These are phyloP conservation scores for Serpula lacrymans DNA, from an alignment of 768 basidiomycete genomes.

Conservation along the genomic window DNA sequence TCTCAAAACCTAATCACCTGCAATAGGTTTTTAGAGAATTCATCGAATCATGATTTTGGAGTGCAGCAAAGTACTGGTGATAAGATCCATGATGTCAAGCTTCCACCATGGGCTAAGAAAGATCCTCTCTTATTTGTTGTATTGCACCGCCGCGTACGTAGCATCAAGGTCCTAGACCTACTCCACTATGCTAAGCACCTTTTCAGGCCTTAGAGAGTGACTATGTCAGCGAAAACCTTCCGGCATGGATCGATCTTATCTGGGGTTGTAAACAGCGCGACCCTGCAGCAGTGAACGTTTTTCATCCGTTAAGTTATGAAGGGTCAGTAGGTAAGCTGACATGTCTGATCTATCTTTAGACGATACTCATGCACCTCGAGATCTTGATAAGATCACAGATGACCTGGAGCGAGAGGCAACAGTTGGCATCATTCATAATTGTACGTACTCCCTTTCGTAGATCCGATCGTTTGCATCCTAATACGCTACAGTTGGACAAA, in stretches of 20 bases:
- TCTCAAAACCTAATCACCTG: no score
- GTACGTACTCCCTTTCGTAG: slow-evolving; percentile 35
- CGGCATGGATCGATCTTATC: slow-evolving; percentile 91
- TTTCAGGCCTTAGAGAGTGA: slow-evolving; percentile 81
- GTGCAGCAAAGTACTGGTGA: slow-evolving; percentile 69
- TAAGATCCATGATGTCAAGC: slow-evolving; percentile 80
- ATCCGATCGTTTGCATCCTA: neutral
- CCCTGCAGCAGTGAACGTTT: slow-evolving; percentile 72
- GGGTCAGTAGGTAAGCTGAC: slow-evolving; percentile 67
- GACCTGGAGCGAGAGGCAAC: slow-evolving; percentile 88
- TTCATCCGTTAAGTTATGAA: slow-evolving; percentile 92
- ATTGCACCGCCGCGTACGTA: slow-evolving; percentile 66
- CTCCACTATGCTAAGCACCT: neutral
- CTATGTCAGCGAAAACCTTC: slow-evolving; percentile 78
- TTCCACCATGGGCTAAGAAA: slow-evolving; percentile 86
- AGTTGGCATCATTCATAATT: slow-evolving; percentile 94
- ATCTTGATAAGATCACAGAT: slow-evolving; percentile 83
- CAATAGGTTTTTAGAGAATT: slow-evolving; percentile 78
- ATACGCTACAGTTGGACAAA: slow-evolving; percentile 74
- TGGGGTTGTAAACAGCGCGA: slow-evolving; percentile 90
- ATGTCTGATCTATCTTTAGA: neutral
- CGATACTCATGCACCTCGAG: slow-evolving; percentile 32
- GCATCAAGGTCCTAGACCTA: neutral
- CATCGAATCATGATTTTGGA: slow-evolving; percentile 77
- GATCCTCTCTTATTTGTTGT: slow-evolving; percentile 83